Evolutionary conservation across 306 rosid species (phyloP), one percentile per base, ranked within the genome.

Genomic region (Crotalaria pallida): DNA sequence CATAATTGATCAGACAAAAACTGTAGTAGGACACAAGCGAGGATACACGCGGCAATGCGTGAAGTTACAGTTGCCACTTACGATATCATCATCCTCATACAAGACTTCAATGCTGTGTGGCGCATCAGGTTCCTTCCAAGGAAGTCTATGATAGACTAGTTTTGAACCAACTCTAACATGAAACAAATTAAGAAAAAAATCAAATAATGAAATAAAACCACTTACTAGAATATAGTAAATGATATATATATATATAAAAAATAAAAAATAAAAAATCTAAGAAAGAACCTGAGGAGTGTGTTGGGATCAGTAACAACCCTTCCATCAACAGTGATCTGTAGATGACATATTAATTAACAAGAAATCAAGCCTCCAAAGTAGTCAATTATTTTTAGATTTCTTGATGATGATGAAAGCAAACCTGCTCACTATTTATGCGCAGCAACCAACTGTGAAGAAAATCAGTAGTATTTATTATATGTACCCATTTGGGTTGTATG

Each of bases 61-160:
- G 21, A 52, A 61, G 66, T 44, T 58, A 77, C 17, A 68, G 62
- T 79, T 76, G 91, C 96, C 88, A 90, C 77, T 79, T 76, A 94
- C 98, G 86, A 90, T 79, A 66, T 90, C 91, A 83, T 73, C 85
- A 79, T 90, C 97, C 70, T 90, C 97, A 18, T 80, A 87, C 47
- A 94, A 77, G 58, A 90, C 82, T 73, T 87, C 85, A 3, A 94
- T 76, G 52, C 69, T 21, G 82, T 72, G 64, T 0, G 97, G 97
- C 13, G 92, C 96, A 78, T 87, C 89, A 0, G 95, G 96, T 78
- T 94, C 98, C 73, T 83, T 86, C 98, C 98, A 94, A 5, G 96
- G 97, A 80, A 82, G 76, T 67, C 97, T 85, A 80, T 82, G 96
- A 83, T 94, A 94, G 12, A 87, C 89, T 69, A 94, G 70, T 77